Evolutionary conservation across 2,329 filamentous ascomycete genomes (phyloP), one percentile per base, ranked within the genome.

Genomic region (Alternaria sp.): DNA sequence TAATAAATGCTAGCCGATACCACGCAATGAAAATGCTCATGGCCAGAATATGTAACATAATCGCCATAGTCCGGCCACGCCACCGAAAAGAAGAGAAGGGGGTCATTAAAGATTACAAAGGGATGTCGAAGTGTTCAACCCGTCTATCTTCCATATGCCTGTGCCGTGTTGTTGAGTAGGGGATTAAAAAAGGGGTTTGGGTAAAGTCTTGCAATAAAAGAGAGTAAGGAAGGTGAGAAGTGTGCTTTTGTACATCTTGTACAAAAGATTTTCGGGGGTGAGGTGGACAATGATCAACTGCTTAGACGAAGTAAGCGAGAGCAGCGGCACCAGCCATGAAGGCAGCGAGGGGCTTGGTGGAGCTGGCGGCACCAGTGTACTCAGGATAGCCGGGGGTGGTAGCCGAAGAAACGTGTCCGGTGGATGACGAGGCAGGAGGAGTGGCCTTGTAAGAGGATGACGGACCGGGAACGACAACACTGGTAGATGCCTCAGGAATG

Each of bases 321-420:
- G 69, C 71, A 22, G 66, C 53, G 16, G 67, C 70, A 59, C 66
- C 71, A 59, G 65, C 70, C 26, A 72, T 51, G 38, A 74, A 54
- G 41, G 65, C 71, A 16, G 51, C 65, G n/a, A 72, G 42, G 24
- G 69, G 70, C 65, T 67, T 72, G 63, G 64, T 70, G 47, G 63
- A 54, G 52, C 38, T 51, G n/a, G 69, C 71, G 9, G 68, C 69
- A 41, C 71, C 71, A 59, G 69, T 73, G 66, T 59, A 74, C 63
- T 68, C 54, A 0, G 70, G 26, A 6, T 63, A 60, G 12, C 55
- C 52, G 14, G 59, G 55, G 8, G 59, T 53, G 36, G 66, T 60
- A 6, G 59, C 46, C 20, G 67, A 53, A 9, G 62, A 48, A 32
- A 24, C 14, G 14, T 49, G 24, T 57, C 39, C 32, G 51, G 43